phyloP scores from a whole-genome alignment of 371 early-diverging fungal species.

The Blakeslea trispora region DNA sequence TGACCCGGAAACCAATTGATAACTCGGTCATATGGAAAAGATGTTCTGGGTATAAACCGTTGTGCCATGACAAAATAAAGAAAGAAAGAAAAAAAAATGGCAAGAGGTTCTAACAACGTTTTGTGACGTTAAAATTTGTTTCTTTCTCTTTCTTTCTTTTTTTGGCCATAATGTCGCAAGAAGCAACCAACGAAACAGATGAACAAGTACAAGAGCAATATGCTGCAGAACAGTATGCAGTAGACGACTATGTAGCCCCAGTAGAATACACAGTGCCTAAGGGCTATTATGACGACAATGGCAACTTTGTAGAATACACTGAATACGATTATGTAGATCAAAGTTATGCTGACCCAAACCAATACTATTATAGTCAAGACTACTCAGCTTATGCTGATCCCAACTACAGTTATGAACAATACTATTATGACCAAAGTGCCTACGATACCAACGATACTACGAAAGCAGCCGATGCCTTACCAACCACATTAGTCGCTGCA shows the following conservation, averaged over 20 bases:
- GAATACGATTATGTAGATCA: constrained; percentile 21
- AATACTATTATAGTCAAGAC: constrained; percentile 38
- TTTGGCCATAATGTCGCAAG: not conserved
- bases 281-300: constrained; percentile 17
- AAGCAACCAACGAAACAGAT: constrained; percentile 5
- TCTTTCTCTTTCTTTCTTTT: not conserved
- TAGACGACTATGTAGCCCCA: constrained; percentile 14
- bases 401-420: constrained; percentile 19
- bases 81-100: too few relatives aligned
- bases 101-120: too few relatives aligned
- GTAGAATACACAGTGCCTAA: constrained; percentile 11
- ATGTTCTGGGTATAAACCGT: constrained; percentile 39
- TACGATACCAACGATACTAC: constrained; percentile 7
- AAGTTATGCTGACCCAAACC: constrained; percentile 18
- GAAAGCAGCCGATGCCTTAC: constrained; percentile 4
- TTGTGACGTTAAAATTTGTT: too few relatives aligned
- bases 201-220: constrained; percentile 13
- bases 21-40: constrained; percentile 64
- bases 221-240: constrained; percentile 22
- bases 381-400: constrained; percentile 25
- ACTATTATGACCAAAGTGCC: constrained; percentile 35
- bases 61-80: constrained; percentile 2
- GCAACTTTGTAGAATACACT: constrained; percentile 8
- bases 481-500: constrained; percentile 1
- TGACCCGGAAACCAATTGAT: constrained; percentile 97